These are phyloP conservation scores for Serendipita vermifera DNA, from an alignment of 768 basidiomycete species.

Conservation along the genomic window DNA sequence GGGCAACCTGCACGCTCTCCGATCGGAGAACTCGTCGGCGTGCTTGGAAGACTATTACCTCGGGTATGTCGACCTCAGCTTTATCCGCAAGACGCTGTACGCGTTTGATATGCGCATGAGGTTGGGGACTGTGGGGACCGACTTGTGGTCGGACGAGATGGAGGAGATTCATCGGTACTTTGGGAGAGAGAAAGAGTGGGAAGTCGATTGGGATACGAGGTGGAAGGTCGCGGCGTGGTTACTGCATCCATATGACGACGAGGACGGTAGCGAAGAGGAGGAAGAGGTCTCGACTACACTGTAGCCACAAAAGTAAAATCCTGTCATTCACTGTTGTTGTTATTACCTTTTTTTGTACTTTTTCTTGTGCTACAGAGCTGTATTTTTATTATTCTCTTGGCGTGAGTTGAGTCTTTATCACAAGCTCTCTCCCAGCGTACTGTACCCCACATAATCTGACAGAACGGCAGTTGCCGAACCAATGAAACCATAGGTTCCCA, in stretches of 20 bases:
- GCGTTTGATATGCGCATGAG: conserved; percentile 5
- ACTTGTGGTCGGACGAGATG: not conserved
- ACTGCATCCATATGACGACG: not conserved
- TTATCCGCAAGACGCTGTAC: conserved; percentile 7
- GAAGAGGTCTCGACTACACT: too few relatives aligned
- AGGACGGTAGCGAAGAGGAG: not conserved
- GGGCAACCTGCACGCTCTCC: not conserved
- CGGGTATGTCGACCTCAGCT: not conserved
- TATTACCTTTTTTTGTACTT: too few relatives aligned
- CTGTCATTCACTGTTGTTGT: too few relatives aligned
- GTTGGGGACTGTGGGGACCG: not conserved
- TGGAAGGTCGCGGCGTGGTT: conserved; percentile 5
- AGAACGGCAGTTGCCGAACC: too few relatives aligned
- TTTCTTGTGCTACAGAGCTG: too few relatives aligned
- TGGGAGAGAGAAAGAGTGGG: conserved; percentile 3
- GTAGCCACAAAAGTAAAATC: too few relatives aligned
- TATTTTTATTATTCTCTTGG: too few relatives aligned
- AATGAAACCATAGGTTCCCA: too few relatives aligned
- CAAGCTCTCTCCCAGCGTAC: too few relatives aligned
- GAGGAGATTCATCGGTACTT: not conserved
- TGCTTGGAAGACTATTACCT: not conserved
- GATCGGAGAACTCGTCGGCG: not conserved
- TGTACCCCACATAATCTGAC: too few relatives aligned
- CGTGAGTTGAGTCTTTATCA: too few relatives aligned
- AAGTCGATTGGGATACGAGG: not conserved